Conservation (phyloP, 345 rosid species). For the Raphanus raphanistrum region DNA sequence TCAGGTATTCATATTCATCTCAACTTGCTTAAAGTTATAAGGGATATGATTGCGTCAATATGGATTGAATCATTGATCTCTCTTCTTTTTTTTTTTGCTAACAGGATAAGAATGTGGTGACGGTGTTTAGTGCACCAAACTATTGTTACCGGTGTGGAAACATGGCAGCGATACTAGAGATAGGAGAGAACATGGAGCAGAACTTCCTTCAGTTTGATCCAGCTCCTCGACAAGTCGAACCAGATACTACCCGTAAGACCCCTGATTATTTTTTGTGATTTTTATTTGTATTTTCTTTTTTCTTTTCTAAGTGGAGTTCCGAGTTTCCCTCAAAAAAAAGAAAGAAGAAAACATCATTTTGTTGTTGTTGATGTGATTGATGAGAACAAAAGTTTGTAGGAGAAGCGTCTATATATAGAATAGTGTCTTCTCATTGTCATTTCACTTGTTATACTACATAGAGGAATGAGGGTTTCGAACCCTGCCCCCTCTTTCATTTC, state of each 20-base stretch:
- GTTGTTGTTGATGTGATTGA: conserved; percentile 24
- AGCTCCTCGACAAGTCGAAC: conserved; percentile 83
- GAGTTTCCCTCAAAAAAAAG: conserved; percentile 23
- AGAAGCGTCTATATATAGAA: conserved; percentile 26
- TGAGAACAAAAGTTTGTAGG: conserved; percentile 18
- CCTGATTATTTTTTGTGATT: conserved; percentile 80
- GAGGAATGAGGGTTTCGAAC: not conserved
- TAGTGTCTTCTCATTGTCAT: not conserved
- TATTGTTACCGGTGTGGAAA: conserved; percentile 83
- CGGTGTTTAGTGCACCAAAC: conserved; percentile 84
- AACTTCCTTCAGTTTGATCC: conserved; percentile 87
- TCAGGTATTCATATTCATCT: conserved; percentile 52
- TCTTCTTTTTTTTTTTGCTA: not conserved
- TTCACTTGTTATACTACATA: not conserved
- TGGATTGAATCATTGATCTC: not conserved
- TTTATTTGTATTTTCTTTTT: conserved; percentile 3
- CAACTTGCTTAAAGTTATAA: not conserved
- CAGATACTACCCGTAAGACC: conserved; percentile 76
- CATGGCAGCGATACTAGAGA: conserved; percentile 87
- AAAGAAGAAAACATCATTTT: conserved; percentile 18
- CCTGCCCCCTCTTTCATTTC: not conserved
- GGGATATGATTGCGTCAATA: not conserved
- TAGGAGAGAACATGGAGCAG: conserved; percentile 82
- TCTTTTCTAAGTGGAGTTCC: not conserved
- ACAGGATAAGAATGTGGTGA: conserved; percentile 78